Evolutionary conservation across 1,139 yeast species (phyloP), one percentile per base, ranked within the genome.

Genomic region (Kodamaea sp.): DNA sequence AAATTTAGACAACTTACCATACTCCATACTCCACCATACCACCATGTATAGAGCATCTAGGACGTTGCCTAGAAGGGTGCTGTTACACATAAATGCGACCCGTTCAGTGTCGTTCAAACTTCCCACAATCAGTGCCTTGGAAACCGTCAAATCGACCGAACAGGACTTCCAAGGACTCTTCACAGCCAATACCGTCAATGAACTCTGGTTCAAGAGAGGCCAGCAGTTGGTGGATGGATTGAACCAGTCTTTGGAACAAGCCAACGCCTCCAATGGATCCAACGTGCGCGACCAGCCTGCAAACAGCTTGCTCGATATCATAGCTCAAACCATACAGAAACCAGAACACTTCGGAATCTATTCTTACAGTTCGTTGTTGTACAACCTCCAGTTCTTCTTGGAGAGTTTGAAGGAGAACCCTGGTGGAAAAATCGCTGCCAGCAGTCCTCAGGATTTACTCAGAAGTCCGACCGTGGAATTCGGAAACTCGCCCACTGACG

Each of bases 181-280:
- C 42, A 70, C 83, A 8, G 44, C 67, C 10, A 49, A 65, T 19
- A 77, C 85, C 9, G 56, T 82, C 15, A 55, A 75, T 23, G 77
- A 74, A 46, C 69, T 82, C 24, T 83, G 87, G 83, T 77, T 69
- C 48, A 61, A 72, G 26, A 71, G 84, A 55, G 75, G 80, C 6
- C 62, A 66, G 12, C 43, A 52, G 15, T 69, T 78, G 39, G 66
- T 76, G 5, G 63, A 63, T 10, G 71, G 71, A 19, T 62, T 83
- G 43, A 80, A 70, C 51, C 58, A 54, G 23, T 47, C 58, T 11
- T 51, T 70, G 31, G 61, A 59, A 12, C 68, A 65, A 23, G 41
- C 46, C 15, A 36, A 35, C 10, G 38, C 46, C 5, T 34, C 37
- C 20, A 29, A 16, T 11, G 27, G 27, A 8, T 15, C 39, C 22